A percentile compares a stretch with the other conserved stretches of the same genome.
Conservation (phyloP, 257 asterid genomes). For the Voacanga thouarsii region DNA sequence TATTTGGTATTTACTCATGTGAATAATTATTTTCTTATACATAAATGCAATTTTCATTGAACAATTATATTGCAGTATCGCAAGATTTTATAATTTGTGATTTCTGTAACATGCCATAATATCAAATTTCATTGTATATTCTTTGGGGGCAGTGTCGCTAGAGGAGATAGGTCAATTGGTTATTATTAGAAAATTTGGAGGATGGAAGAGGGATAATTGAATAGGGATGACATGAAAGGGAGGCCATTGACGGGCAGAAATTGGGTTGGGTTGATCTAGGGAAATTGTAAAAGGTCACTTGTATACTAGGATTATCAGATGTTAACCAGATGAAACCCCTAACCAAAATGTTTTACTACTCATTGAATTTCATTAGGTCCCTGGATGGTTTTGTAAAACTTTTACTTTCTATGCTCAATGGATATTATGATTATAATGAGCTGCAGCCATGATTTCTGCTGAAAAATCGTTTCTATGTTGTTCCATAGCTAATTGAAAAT, state of each 20-base stretch:
- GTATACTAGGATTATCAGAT: not conserved
- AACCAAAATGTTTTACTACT: not conserved
- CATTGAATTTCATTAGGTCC: not conserved
- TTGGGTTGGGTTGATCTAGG: not conserved
- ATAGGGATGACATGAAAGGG: not conserved
- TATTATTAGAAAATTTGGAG: not conserved
- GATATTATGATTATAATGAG: not conserved
- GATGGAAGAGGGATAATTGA: not conserved
- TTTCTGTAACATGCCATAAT: not conserved
- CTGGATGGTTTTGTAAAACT: not conserved
- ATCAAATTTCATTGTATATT: not conserved
- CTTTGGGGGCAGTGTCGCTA: not conserved
- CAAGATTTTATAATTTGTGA: not conserved
- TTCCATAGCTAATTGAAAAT: not conserved
- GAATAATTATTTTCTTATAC: not conserved
- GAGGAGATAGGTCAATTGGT: not conserved
- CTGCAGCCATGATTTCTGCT: not conserved
- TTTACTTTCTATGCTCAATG: not conserved
- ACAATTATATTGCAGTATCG: not conserved
- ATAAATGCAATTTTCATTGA: not conserved
- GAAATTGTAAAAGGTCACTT: not conserved
- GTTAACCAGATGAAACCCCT: not conserved
- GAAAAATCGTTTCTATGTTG: not conserved
- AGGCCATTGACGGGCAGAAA: not conserved
- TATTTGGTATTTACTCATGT: not conserved